Evolutionary conservation across 768 basidiomycete genomes (phyloP).

Genomic region (Pleurotus tuoliensis): DNA sequence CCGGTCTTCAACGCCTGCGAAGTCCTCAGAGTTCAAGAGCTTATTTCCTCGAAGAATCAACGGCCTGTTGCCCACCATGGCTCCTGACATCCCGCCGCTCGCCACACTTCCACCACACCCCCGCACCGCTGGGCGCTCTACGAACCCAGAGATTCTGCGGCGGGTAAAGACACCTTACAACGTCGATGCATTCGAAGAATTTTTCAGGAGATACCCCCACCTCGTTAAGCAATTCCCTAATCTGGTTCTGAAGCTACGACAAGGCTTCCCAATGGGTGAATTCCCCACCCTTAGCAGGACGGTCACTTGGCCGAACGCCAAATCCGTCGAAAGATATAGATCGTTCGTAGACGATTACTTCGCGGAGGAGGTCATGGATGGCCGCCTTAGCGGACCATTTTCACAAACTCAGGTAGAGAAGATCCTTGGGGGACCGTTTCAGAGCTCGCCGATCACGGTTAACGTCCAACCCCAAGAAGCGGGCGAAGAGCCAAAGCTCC

Average conservation of each 20-base stretch:
- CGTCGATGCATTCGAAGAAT: neutral
- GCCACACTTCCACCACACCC: neutral
- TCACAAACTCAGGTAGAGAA: constrained; percentile 14
- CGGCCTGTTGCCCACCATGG: no score
- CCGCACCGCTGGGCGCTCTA: neutral
- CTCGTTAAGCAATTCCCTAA: neutral
- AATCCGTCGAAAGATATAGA: constrained; percentile 3
- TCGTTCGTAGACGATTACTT: constrained; percentile 13
- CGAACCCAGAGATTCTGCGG: neutral
- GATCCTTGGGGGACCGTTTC: constrained; percentile 20
- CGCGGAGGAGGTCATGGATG: constrained; percentile 4
- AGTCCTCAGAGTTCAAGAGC: no score
- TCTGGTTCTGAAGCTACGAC: neutral
- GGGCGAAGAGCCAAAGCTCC: constrained; percentile 17
- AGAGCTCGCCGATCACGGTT: constrained; percentile 15
- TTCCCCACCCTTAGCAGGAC: neutral
- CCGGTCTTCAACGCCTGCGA: no score
- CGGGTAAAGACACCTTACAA: neutral
- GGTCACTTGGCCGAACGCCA: constrained; percentile 18
- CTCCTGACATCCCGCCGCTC: no score
- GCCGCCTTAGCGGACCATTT: constrained; percentile 16
- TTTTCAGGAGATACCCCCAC: neutral
- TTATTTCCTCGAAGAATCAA: no score
- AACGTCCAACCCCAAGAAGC: constrained; percentile 11
- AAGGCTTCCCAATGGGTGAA: neutral